Conservation (phyloP, 2,329 filamentous ascomycete species). For the Neoarthrinium moseri region DNA sequence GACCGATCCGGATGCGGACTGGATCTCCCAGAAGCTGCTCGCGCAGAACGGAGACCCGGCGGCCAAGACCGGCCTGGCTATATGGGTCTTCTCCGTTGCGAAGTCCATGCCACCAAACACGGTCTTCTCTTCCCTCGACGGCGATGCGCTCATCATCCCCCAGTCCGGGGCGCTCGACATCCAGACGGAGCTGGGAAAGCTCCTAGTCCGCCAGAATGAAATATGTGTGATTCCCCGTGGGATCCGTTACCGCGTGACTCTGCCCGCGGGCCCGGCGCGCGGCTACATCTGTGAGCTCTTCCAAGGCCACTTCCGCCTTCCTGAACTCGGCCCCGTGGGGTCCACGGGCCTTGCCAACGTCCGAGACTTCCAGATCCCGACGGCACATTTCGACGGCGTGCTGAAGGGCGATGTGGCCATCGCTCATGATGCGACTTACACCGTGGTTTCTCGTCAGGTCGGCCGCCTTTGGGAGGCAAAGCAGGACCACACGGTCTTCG, state of each 20-base stretch:
- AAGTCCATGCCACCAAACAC: constrained; percentile 72
- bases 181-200: constrained; percentile 71
- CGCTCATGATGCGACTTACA: constrained; percentile 43
- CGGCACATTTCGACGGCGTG: constrained; percentile 66
- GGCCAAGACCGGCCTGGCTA: constrained; percentile 75
- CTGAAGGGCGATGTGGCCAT: constrained; percentile 36
- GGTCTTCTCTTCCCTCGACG: constrained; percentile 83
- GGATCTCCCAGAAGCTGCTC: constrained; percentile 64
- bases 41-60: constrained; percentile 79
- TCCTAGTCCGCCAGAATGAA: constrained; percentile 76
- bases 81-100: constrained; percentile 77
- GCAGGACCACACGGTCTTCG: constrained; percentile 73
- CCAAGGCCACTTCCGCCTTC: constrained; percentile 69
- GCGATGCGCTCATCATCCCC: constrained; percentile 73
- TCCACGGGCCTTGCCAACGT: constrained; percentile 73
- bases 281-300: constrained; percentile 78
- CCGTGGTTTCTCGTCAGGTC: constrained; percentile 9
- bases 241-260: constrained; percentile 69
- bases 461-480: constrained; percentile 59
- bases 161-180: constrained; percentile 75
- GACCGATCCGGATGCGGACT: constrained; percentile 55
- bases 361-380: constrained; percentile 72
- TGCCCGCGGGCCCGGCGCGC: constrained; percentile 59
- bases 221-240: constrained; percentile 75
- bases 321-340: constrained; percentile 71